These are phyloP conservation scores for Huntiella abstrusa DNA, from an alignment of 2,329 filamentous ascomycete genomes.

Conservation along the genomic window DNA sequence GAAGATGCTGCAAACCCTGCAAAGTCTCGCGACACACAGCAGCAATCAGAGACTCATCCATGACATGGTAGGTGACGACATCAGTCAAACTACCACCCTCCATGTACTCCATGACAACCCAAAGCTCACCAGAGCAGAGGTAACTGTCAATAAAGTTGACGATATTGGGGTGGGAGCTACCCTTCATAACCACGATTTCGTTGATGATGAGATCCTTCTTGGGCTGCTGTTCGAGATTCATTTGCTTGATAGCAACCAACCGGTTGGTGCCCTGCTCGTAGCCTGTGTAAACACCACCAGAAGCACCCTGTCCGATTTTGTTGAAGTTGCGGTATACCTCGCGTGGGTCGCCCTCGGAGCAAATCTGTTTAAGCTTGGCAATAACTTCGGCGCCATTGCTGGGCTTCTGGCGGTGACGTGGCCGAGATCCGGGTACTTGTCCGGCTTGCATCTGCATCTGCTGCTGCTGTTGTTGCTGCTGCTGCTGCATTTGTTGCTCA, in stretches of 20 bases:
- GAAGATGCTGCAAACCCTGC: conserved; percentile 79
- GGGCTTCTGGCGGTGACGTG: conserved; percentile 59
- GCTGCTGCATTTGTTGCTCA: conserved; percentile 19
- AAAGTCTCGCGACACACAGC: conserved; percentile 88
- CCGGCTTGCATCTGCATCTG: conserved; percentile 16
- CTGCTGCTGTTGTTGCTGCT: conserved; percentile 20
- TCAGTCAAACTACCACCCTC: conserved; percentile 94
- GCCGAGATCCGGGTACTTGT: conserved; percentile 37
- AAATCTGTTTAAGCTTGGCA: conserved; percentile 69
- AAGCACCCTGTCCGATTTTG: conserved; percentile 95
- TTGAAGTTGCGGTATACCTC: conserved; percentile 71
- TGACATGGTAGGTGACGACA: conserved; percentile 97
- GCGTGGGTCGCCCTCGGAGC: conserved; percentile 73
- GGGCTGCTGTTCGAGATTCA: conserved; percentile 95
- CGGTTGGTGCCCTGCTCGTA: conserved; percentile 69
- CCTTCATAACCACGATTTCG: conserved; percentile 97
- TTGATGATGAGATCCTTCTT: conserved; percentile 99
- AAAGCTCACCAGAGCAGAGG: conserved; percentile 72
- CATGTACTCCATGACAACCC: conserved; percentile 99
- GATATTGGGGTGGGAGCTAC: conserved; percentile 94
- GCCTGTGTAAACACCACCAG: conserved; percentile 85
- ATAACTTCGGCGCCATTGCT: conserved; percentile 71
- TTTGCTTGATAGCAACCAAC: conserved; percentile 96
- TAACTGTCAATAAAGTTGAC: conserved; percentile 99
- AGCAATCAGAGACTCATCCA: conserved; percentile 94